Evolutionary conservation across 1,284 basidiomycete species (phyloP).

Genomic region (Malassezia brasiliensis): DNA sequence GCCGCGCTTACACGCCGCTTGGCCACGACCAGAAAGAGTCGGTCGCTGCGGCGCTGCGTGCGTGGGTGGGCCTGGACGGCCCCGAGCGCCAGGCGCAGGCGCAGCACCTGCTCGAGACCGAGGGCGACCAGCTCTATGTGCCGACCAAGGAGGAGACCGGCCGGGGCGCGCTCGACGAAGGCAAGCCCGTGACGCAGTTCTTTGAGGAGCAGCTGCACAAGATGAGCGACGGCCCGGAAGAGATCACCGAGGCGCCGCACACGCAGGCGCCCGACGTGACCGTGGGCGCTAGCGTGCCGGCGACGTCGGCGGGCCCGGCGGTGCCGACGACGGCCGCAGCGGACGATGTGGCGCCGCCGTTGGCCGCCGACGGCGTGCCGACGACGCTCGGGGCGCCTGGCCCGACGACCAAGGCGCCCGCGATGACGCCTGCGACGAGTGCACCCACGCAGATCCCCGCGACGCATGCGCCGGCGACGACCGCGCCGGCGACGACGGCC

Average conservation of each 20-base stretch:
- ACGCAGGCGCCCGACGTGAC: too few relatives aligned
- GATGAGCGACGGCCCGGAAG: too few relatives aligned
- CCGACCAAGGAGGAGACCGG: not conserved
- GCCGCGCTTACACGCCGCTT: constrained; percentile 19
- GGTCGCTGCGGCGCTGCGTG: constrained; percentile 28
- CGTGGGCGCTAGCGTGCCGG: too few relatives aligned
- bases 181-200: too few relatives aligned
- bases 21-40: constrained; percentile 24
- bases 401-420: not conserved
- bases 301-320: too few relatives aligned
- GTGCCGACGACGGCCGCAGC: too few relatives aligned
- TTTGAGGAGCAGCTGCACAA: too few relatives aligned
- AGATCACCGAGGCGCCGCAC: too few relatives aligned
- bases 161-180: too few relatives aligned
- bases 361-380: not conserved
- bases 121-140: constrained; percentile 16
- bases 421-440: not conserved
- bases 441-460: not conserved
- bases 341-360: too few relatives aligned
- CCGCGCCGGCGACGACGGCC: not conserved
- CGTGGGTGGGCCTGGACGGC: constrained; percentile 43
- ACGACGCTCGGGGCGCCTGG: not conserved
- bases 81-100: constrained; percentile 33
- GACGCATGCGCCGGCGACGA: not conserved
- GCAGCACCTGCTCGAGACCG: constrained; percentile 25